These are phyloP conservation scores for Corynascus novoguineensis DNA, from an alignment of 495 filamentous ascomycete genomes.

Conservation along the genomic window DNA sequence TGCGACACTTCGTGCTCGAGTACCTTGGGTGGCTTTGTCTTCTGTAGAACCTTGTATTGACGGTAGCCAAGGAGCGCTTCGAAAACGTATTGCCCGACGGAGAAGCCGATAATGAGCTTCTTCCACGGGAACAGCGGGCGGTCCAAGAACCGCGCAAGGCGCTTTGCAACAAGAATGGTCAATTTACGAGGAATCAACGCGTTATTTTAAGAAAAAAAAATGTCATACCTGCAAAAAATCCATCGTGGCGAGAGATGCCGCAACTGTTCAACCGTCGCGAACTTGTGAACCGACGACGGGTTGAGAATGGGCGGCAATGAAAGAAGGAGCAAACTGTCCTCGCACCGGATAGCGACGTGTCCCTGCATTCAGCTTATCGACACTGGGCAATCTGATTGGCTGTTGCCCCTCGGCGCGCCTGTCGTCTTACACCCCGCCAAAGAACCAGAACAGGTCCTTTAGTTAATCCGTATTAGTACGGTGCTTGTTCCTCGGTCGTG, in stretches of 20 bases:
- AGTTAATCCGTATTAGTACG: too few relatives aligned
- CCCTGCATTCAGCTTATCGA: too few relatives aligned
- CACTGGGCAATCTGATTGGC: conserved; percentile 13
- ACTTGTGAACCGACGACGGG: conserved; percentile 11
- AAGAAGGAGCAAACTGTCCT: conserved; percentile 21
- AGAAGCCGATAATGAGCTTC: conserved; percentile 88
- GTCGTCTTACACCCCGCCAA: too few relatives aligned
- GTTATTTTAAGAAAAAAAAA: not conserved
- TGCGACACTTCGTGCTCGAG: conserved; percentile 80
- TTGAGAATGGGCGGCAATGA: conserved; percentile 7
- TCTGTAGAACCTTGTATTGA: conserved; percentile 78
- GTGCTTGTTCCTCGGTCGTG: not conserved
- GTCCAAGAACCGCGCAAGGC: conserved; percentile 81
- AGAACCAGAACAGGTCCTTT: too few relatives aligned
- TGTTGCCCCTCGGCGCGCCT: not conserved
- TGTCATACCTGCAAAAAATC: conserved; percentile 48
- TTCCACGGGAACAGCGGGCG: conserved; percentile 95
- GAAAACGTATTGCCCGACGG: conserved; percentile 77
- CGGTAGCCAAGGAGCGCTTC: conserved; percentile 79
- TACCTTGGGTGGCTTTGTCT: conserved; percentile 73
- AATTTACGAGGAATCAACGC: not conserved
- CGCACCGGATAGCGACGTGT: conserved; percentile 5
- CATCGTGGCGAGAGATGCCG: conserved; percentile 33
- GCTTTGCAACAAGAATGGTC: conserved; percentile 44
- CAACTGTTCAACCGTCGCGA: conserved; percentile 19